Percentiles rank a stretch among this genome's conserved stretches.
phyloP scores from a whole-genome alignment of 176 grass and related monocot genomes.

The sorghum (Sorghum bicolor) region Sorghum_bicolor_NCBIv3 NC_012871.2:68427001-68427500 shows the following conservation, averaged over 20 bases:
- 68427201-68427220: conserved; percentile 1
- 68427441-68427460: conserved; percentile 79
- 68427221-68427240: neutral
- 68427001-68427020: conserved; percentile 15
- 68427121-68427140: neutral
- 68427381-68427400: conserved; percentile 21
- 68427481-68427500: conserved; percentile 92
- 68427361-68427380: conserved; percentile 14
- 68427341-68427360: conserved; percentile 15
- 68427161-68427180: neutral
- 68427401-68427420: conserved; percentile 41
- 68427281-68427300: conserved; percentile 81
- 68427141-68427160: conserved; percentile 12
- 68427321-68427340: conserved; percentile 77
- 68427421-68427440: conserved; percentile 77
- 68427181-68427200: neutral
- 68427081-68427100: conserved; percentile 5
- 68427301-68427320: conserved; percentile 80
- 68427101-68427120: neutral
- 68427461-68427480: conserved; percentile 94
- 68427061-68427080: conserved; percentile 9
- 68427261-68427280: conserved; percentile 54
- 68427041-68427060: neutral
- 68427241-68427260: conserved; percentile 2
- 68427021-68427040: neutral